Evolutionary conservation across 2,329 filamentous ascomycete species (phyloP), one percentile per base, ranked within the genome.

Genomic region (Diaporthe eres): DNA sequence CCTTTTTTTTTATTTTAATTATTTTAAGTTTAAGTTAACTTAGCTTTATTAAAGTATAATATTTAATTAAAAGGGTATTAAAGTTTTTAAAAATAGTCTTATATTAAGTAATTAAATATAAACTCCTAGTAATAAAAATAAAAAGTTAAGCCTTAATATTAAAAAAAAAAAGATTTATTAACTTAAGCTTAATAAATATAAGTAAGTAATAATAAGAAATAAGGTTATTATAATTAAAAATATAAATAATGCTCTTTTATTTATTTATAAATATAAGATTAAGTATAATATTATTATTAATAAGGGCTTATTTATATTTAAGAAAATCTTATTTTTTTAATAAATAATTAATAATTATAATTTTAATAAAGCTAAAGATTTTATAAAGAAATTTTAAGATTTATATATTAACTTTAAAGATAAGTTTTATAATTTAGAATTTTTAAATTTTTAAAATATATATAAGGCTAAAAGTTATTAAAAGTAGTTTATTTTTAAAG

Each of bases 241-340:
- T 3, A 4, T 1, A 15, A 42, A 42, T 4, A 42, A 42, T 42
- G 4, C 39, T 13, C 39, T 2, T 1, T 12, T 15, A 2, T 42
- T 42, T 15, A 13, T 42, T 42, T 42, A 42, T 15, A 49, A 49
- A 49, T 49, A 22, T 49, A 49, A 49, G 1, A 8, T 49, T n/a
- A 15, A 49, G 0, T 13, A 49, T 3, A n/a, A 49, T 15, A 13
- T 8, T 22, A 22, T 13, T 49, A 49, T 2, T n/a, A 49, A 49
- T 22, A 19, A 49, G 1, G 8, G 3, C 8, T 15, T 3, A 9
- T 49, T 22, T 3, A 2, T 3, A 8, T 8, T 7, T 12, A 1
- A 19, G 2, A 22, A 4, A 8, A 22, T 22, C 2, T 0, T 4
- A 22, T 4, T 19, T 49, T 49, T 7, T 22, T 34, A 34, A 34